Base-by-base conservation (phyloP, 2,329 filamentous ascomycete genomes). In the Fusarium siculi region DNA sequence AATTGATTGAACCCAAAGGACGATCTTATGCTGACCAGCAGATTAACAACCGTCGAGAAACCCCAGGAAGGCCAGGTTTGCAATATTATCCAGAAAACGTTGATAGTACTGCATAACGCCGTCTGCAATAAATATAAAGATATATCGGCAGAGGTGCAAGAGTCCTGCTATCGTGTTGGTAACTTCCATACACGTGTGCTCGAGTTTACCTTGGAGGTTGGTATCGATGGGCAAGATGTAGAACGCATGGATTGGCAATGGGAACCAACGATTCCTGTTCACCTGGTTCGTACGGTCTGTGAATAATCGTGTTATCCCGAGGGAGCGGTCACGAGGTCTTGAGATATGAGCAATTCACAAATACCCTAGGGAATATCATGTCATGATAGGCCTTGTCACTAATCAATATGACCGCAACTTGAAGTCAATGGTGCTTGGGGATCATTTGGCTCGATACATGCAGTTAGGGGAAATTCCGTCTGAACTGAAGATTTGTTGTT, bases 221-320 rank as follows among this genome's bases (percentile, higher is more conserved):
- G 50, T 14, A 25, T 44, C 8, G 25, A 30, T 4, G 37, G 21
- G 34, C 61, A 66, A 8, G 40, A 66, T 34, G 30, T 8, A 8
- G 69, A 71, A n/a, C 53, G 36, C 14, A 75, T 75, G 66, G 73
- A 69, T 25, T 75, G 73, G 66, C 70, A 75, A 25, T 46, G 70
- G 10, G 70, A 73, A 32, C 70, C 62, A 7, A 64, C 60, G 4
- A 75, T 28, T 3, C 57, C 32, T n/a, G 66, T 75, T 6, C 53
- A 66, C 44, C 18, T 75, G n/a, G 69, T 75, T 12, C 52, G 56
- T 6, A 59, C 23, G 25, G 19, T 4, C 14, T 52, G 64, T 6
- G 66, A 74, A 54, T 30, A 66, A n/a, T 60, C 62, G 18, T 73
- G 49, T 4, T 73, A 73, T 62, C 58, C 42, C 19, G 43, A 62